Base-by-base conservation (phyloP, 768 basidiomycete species). In the Lactarius tabidus region DNA sequence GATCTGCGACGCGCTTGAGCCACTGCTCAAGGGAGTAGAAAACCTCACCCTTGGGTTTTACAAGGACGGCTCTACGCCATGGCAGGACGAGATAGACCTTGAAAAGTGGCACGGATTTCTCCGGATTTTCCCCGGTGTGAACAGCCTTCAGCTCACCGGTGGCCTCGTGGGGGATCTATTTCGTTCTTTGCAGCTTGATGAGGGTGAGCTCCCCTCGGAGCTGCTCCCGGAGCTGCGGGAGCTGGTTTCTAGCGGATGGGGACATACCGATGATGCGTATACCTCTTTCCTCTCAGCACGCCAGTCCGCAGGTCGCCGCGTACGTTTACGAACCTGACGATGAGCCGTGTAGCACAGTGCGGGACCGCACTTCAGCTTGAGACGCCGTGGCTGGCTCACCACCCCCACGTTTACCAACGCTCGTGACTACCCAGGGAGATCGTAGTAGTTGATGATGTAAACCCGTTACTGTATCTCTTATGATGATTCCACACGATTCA, bases 31-130 rank as follows among this genome's bases (percentile, higher is more conserved):
- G 1, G 15, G 10, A 2, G n/a, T 38, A 23, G 53, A 56, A 15
- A 45, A 17, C 31, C 61, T 62, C 54, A 35, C 18, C 14, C 61
- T 62, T 23, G 61, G 60, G 20, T 54, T 53, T 9, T 38, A 62
- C 9, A 56, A 26, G 29, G 53, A 45, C n/a, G 35, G 23, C 39
- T 15, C 59, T 6, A 23, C 17, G 7, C 1, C 48, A 7, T 51
- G 48, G 59, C n/a, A 39, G 33, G 23, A 7, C 29, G 54, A 26
- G 29, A 31, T 62, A 17, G 61, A 62, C 23, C 54, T 5, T 12
- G 54, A 7, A 9, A 39, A 35, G 48, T 62, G 61, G 61, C 53
- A 41, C 20, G 6, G n/a, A 29, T 41, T 62, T 31, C 43, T 62
- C 4, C 1, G 10, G 41, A 55, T n/a, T n/a, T 62, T 62, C 38